Percentiles rank a stretch among this genome's conserved stretches.
Conservation (phyloP, 2,329 filamentous ascomycete species). For the Ophiostoma sp. region DNA sequence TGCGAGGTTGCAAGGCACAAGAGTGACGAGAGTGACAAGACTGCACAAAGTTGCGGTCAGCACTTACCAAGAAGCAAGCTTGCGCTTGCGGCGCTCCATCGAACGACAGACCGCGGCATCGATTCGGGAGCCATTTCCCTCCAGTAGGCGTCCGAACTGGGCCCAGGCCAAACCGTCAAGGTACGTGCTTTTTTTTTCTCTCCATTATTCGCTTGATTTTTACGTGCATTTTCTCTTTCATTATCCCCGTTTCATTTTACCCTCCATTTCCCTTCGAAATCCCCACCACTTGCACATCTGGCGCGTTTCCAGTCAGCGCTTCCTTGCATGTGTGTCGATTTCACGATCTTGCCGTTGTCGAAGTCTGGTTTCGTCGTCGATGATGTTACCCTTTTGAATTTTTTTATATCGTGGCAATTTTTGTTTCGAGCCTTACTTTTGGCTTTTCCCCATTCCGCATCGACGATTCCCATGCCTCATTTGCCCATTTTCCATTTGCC, state of each 20-base stretch:
- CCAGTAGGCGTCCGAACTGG: background rate
- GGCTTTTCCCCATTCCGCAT: background rate
- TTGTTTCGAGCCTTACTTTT: background rate
- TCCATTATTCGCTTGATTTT: too few species aligned
- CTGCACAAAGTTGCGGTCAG: background rate
- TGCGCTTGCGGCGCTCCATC: background rate
- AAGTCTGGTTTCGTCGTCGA: background rate
- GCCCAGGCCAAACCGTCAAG: background rate
- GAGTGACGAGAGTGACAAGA: background rate
- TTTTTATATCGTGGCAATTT: background rate
- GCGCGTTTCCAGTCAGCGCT: background rate
- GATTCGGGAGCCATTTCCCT: background rate
- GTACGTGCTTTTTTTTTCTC: conserved; percentile 6
- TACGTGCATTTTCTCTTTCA: background rate
- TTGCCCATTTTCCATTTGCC: background rate
- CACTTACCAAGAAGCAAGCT: background rate
- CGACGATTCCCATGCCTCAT: background rate
- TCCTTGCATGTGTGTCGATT: background rate
- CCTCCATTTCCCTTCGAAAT: background rate
- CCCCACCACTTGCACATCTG: background rate
- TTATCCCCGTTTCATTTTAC: background rate
- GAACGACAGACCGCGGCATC: background rate
- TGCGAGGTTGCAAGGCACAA: background rate
- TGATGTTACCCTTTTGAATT: background rate
- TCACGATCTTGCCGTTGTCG: too few species aligned